These are phyloP conservation scores for Epicoccum nigrum DNA, from an alignment of 2,329 filamentous ascomycete genomes.

Conservation along the genomic window DNA sequence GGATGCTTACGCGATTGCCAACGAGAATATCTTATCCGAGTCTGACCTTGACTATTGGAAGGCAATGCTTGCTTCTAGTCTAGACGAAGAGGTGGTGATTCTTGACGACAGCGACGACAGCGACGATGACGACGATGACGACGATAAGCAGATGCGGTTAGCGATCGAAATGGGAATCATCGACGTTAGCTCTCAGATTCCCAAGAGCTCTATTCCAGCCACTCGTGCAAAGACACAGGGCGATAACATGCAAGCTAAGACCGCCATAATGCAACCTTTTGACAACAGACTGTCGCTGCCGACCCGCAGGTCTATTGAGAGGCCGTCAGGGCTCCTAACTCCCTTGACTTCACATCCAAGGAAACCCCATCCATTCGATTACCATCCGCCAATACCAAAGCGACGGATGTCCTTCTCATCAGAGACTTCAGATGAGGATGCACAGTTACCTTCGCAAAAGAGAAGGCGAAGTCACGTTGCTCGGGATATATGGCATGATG, in stretches of 20 bases:
- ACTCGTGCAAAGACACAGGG: background rate
- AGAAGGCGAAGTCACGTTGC: background rate
- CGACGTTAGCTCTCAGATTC: background rate
- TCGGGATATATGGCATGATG: too few relatives aligned
- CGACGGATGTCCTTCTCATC: background rate
- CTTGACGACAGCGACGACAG: background rate
- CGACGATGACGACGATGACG: background rate
- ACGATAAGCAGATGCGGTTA: background rate
- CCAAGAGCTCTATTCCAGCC: background rate
- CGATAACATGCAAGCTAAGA: background rate
- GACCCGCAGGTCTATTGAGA: background rate
- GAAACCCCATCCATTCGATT: background rate
- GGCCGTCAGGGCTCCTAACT: background rate
- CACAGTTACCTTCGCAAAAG: background rate
- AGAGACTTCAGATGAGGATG: background rate
- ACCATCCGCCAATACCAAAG: background rate
- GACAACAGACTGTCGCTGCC: background rate
- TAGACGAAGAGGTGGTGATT: background rate
- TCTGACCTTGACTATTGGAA: conserved; percentile 22
- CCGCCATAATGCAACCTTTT: background rate
- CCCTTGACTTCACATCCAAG: background rate
- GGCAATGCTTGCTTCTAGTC: background rate
- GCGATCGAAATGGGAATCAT: background rate
- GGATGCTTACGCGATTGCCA: conserved; percentile 18
- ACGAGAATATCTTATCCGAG: background rate